Conservation (phyloP, 1,284 basidiomycete species). For the Ganoderma lingzhi region DNA sequence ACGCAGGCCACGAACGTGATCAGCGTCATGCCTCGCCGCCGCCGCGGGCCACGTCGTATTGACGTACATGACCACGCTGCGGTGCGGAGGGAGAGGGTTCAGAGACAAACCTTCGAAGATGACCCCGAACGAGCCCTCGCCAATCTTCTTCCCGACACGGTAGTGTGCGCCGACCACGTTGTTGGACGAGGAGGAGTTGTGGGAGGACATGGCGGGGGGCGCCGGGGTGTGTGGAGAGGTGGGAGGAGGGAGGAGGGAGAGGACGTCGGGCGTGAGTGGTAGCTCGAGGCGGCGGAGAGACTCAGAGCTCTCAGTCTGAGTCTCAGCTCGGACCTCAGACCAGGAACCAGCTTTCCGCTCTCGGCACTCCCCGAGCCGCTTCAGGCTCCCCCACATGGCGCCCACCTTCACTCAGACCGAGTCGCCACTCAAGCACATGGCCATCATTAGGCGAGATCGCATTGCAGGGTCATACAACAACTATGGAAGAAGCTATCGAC, state of each 20-base stretch:
- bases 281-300: slow-evolving; percentile 20
- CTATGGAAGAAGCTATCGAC: slow-evolving; percentile 24
- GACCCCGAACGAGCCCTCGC: slow-evolving; percentile 93
- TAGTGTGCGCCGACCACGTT: slow-evolving; percentile 84
- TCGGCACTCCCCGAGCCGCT: slow-evolving; percentile 30
- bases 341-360: slow-evolving; percentile 16
- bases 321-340: slow-evolving; percentile 12
- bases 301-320: no score
- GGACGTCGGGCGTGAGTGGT: slow-evolving; percentile 10
- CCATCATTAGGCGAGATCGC: slow-evolving; percentile 14
- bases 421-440: slow-evolving; percentile 5
- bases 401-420: background rate
- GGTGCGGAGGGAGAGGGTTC: slow-evolving; percentile 13
- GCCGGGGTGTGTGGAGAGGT: slow-evolving; percentile 31
- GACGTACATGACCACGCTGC: slow-evolving; percentile 10
- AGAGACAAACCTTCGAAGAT: slow-evolving; percentile 86
- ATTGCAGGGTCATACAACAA: slow-evolving; percentile 33
- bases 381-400: slow-evolving; percentile 18
- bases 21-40: background rate
- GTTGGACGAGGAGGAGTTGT: slow-evolving; percentile 64
- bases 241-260: slow-evolving; percentile 23
- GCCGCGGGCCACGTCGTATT: slow-evolving; percentile 10
- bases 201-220: slow-evolving; percentile 58
- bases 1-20: background rate
- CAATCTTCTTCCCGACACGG: slow-evolving; percentile 86